A percentile compares a stretch with the other conserved stretches of the same genome.
These are phyloP conservation scores for Pneumocystis jirovecii DNA, from an alignment of 1,139 yeast species.

Conservation along the genomic window DNA sequence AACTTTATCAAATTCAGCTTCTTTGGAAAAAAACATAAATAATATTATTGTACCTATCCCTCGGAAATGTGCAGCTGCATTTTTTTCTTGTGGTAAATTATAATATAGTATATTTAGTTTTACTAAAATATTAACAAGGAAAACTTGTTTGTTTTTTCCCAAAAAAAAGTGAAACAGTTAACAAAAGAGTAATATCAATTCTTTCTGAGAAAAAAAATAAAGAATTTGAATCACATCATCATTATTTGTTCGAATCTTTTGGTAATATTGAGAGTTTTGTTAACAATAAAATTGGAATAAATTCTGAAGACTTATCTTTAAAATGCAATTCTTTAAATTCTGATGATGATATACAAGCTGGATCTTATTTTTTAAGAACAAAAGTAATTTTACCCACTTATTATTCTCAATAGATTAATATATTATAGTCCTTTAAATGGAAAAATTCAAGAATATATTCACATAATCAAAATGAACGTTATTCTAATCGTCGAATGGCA, in stretches of 20 bases:
- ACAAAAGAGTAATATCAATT: neutral
- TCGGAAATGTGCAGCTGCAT: conserved; percentile 9
- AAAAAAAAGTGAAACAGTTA: neutral
- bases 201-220: neutral
- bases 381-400: neutral
- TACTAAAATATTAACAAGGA: neutral
- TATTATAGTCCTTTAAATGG: neutral
- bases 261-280: conserved; percentile 1
- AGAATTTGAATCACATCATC: neutral
- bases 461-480: conserved; percentile 1
- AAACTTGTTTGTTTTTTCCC: conserved; percentile 9
- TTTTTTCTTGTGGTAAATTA: conserved; percentile 11
- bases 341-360: neutral
- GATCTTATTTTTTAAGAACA: neutral
- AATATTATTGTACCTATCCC: conserved; percentile 7
- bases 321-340: neutral
- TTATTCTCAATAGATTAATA: neutral
- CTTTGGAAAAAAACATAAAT: conserved; percentile 21
- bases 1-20: conserved; percentile 20
- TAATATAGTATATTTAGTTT: conserved; percentile 1
- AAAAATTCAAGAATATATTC: neutral
- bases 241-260: conserved; percentile 1
- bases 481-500: neutral
- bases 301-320: neutral
- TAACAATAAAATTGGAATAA: neutral